Conservation (phyloP, 2,329 filamentous ascomycete genomes). For the Pyrenochaeta sp. region DNA sequence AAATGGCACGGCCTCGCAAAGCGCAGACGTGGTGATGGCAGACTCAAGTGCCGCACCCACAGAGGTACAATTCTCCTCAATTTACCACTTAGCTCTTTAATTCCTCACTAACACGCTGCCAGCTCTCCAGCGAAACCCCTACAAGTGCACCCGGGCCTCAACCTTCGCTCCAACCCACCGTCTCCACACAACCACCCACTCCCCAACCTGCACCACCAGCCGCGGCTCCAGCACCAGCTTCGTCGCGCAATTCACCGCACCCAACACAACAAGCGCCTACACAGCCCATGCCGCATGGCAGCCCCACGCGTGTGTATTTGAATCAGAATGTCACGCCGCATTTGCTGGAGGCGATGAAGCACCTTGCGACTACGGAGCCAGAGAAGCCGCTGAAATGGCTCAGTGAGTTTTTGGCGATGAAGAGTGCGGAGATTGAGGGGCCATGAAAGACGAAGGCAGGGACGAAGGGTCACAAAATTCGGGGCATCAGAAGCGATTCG, state of each 20-base stretch:
- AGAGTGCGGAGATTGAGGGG: slow-evolving; percentile 59
- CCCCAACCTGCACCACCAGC: slow-evolving; percentile 22
- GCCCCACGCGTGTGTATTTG: slow-evolving; percentile 58
- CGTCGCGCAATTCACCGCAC: slow-evolving; percentile 48
- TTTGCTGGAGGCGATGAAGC: slow-evolving; percentile 62
- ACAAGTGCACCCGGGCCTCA: slow-evolving; percentile 12
- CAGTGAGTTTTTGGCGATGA: slow-evolving; percentile 57
- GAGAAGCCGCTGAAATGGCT: slow-evolving; percentile 61
- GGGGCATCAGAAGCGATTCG: not conserved
- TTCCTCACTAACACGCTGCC: not conserved
- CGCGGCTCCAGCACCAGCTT: slow-evolving; percentile 23
- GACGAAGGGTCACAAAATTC: not conserved
- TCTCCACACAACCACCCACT: slow-evolving; percentile 4
- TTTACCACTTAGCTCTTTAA: too few relatives aligned
- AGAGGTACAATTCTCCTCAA: slow-evolving; percentile 11
- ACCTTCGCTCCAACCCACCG: slow-evolving; percentile 6
- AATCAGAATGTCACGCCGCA: slow-evolving; percentile 61
- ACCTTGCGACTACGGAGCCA: slow-evolving; percentile 58
- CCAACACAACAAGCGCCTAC: slow-evolving; percentile 41
- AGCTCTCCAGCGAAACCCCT: slow-evolving; percentile 12
- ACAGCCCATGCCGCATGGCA: slow-evolving; percentile 56
- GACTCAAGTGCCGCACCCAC: slow-evolving; percentile 22
- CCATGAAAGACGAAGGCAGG: slow-evolving; percentile 7
- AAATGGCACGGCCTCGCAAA: slow-evolving; percentile 26
- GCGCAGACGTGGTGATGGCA: slow-evolving; percentile 42